Evolutionary conservation across 371 early-diverging fungal species (phyloP), one percentile per base, ranked within the genome.

Genomic region (Thermomucor indicae-seudaticae): DNA sequence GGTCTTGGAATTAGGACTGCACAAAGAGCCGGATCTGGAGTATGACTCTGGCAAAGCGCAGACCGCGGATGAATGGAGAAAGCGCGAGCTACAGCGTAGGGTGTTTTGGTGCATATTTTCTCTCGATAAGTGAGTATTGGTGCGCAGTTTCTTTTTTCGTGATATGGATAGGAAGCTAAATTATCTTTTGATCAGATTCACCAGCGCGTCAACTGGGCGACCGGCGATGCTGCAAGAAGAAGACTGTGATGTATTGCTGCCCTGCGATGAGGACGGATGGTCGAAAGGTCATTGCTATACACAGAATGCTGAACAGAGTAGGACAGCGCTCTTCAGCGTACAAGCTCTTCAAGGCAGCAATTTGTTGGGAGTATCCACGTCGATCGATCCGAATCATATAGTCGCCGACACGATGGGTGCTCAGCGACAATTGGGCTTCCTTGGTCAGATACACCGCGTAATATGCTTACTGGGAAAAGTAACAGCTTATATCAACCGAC

Each of bases 211-310:
- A 4, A 75, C 81, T 4, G 83, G 80, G n/a, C 62, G 77, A 35
- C 81, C 83, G 2, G 41, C 60, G 7, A 61, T 76, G 48, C 55
- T 84, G n/a, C 72, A 78, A 32, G 73, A 73, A 27, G 65, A 67
- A 19, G 85, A 84, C 44, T 75, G 76, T 28, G 72, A 80, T 28
- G 67, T 79, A 10, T 49, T 78, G 1, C 45, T 81, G 12, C 79
- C 85, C 3, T 65, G 70, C n/a, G 80, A 80, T 43, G 73, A 81
- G 31, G 52, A 59, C 23, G 70, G 63, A 5, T 71, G 77, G 78
- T 49, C 65, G 22, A 62, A 53, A 17, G 73, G 63, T 1, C 58
- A 52, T 22, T 65, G 62, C 35, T 75, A 75, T 35, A 66, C 71
- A 7, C 72, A 75, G 43, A 60, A 62, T 0, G 30, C 71, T 7